Evolutionary conservation across 2,329 filamentous ascomycete genomes (phyloP), one percentile per base, ranked within the genome.

Genomic region (Pseudogymnoascus sp.): DNA sequence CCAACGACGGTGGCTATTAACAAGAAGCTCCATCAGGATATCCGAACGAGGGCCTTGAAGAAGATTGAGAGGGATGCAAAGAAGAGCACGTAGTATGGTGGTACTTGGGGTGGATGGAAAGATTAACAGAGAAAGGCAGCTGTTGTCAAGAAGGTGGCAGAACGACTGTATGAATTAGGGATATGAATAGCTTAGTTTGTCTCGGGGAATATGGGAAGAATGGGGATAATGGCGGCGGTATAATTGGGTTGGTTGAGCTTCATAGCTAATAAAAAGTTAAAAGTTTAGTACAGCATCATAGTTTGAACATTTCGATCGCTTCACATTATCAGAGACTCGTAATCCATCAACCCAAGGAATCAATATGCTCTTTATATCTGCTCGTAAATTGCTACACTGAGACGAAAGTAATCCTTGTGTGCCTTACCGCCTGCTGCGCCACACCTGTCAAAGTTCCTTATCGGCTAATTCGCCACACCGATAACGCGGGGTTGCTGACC

Each of bases 51-150:
- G 63, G 87, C 87, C 38, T 71, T 90, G 73, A 84, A 78, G 73
- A 90, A 90, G 78, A 81, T 80, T n/a, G 85, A 87, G 74, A 81
- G 86, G 62, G 85, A 89, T 25, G 79, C 76, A 22, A 84, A 84
- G 78, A 85, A 82, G 71, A 33, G 47, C 9, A 53, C 47, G 30
- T 53, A 28, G 30, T 7, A 8, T 25, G 15, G 7, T 20, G 6
- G 39, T 25, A 8, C 20, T 28, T 47, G n/a, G 28, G 9, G n/a
- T 28, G 41, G 9, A n/a, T 33, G n/a, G 12, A 33, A 6, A 18
- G 18, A 18, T 18, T 18, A 18, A 18, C 18, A 18, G 18, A 18
- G 18, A 18, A 18, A 11, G 28, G 5, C 2, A n/a, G n/a, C 7
- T 53, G 7, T 18, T 53, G 22, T 25, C 22, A 53, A 33, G 33